phyloP scores from a whole-genome alignment of 352 stramenopile genomes.

The Saprolegnia diclina region DNA sequence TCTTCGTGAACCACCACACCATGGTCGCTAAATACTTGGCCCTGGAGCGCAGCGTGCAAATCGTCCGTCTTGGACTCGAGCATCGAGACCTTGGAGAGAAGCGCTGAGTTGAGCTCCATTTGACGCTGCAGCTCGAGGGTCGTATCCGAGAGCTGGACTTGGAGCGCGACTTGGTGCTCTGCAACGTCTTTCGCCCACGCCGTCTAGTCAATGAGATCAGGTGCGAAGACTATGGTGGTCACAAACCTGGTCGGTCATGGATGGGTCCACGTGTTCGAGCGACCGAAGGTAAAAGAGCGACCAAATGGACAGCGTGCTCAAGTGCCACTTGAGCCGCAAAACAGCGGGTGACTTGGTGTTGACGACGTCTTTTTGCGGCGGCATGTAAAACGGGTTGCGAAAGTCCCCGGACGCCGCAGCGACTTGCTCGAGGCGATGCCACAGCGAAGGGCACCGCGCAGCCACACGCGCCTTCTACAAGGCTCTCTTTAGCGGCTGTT shows the following conservation, averaged over 20 bases:
- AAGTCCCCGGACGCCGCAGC: slow-evolving; percentile 43
- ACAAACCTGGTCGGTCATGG: slow-evolving; percentile 39
- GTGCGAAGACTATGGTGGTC: slow-evolving; percentile 29
- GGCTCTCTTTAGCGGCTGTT: neutral
- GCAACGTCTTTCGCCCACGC: slow-evolving; percentile 79
- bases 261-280: slow-evolving; percentile 47
- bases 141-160: slow-evolving; percentile 55
- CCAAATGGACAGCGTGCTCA: slow-evolving; percentile 75
- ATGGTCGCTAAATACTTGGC: slow-evolving; percentile 70
- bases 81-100: slow-evolving; percentile 57
- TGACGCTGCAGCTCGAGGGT: slow-evolving; percentile 66
- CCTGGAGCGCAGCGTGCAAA: slow-evolving; percentile 51
- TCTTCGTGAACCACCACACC: slow-evolving; percentile 71
- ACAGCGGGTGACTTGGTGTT: slow-evolving; percentile 50
- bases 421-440: slow-evolving; percentile 49
- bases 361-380: slow-evolving; percentile 37
- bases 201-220: slow-evolving; percentile 39
- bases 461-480: slow-evolving; percentile 52
- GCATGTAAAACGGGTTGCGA: slow-evolving; percentile 73
- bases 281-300: slow-evolving; percentile 78
- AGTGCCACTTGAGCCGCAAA: slow-evolving; percentile 85
- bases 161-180: slow-evolving; percentile 67
- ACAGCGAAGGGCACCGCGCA: slow-evolving; percentile 56
- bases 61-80: slow-evolving; percentile 59
- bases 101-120: slow-evolving; percentile 63